These are phyloP conservation scores for Theobroma cacao DNA, from an alignment of 345 rosid genomes.

Conservation along the genomic window DNA sequence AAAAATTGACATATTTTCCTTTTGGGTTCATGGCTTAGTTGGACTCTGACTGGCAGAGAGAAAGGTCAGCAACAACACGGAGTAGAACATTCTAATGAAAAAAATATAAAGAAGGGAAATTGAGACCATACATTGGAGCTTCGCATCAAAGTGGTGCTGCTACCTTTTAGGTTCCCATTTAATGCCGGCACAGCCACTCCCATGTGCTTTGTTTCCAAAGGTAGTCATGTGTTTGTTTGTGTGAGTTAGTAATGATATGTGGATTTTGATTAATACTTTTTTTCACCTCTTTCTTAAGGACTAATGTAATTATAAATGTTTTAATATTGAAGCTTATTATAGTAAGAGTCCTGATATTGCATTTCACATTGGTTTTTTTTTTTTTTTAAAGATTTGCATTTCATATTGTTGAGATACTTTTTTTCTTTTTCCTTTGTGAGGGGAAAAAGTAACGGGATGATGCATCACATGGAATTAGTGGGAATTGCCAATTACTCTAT, in stretches of 20 bases:
- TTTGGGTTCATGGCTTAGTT: neutral
- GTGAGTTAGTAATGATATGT: neutral
- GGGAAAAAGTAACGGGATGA: neutral
- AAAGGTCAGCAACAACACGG: neutral
- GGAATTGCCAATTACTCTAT: neutral
- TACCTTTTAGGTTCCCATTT: neutral
- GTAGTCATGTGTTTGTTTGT: neutral
- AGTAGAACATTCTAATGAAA: neutral
- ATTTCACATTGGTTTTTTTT: neutral
- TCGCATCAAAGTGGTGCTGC: neutral
- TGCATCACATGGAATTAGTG: too few relatives aligned
- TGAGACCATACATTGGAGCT: neutral
- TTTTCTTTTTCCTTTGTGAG: too few relatives aligned
- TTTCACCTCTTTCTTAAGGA: neutral
- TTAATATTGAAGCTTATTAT: neutral
- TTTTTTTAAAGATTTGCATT: too few relatives aligned
- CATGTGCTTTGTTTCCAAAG: neutral
- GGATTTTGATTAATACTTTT: neutral
- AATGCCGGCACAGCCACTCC: neutral
- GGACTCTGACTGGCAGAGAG: slow-evolving; percentile 16
- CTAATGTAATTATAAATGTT: neutral
- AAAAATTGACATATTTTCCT: neutral
- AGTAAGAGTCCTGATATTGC: neutral
- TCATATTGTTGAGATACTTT: neutral
- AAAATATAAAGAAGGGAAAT: too few relatives aligned